Conservation (phyloP, 805 yeast genomes). For the Yarrowia yakushimensis region DNA sequence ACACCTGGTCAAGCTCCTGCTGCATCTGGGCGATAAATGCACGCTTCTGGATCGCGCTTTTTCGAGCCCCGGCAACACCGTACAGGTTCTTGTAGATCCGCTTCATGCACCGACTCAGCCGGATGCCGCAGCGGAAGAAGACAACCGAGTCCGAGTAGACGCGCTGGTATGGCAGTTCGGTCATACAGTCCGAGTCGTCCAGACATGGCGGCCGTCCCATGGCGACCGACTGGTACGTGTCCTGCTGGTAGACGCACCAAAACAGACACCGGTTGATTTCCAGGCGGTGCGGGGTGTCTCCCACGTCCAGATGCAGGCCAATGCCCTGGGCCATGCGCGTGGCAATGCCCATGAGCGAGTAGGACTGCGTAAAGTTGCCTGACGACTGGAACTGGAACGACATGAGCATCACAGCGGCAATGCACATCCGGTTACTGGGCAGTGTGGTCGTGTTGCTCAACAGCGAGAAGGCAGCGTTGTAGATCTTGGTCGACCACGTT, state of each 20-base stretch:
- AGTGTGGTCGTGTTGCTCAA: background rate
- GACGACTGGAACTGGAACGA: slow-evolving; percentile 12
- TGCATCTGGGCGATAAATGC: slow-evolving; percentile 9
- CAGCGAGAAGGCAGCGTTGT: slow-evolving; percentile 6
- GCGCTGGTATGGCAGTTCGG: slow-evolving; percentile 5
- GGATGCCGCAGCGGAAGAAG: background rate
- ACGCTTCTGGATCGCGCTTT: slow-evolving; percentile 5
- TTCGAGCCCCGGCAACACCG: background rate
- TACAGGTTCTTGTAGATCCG: slow-evolving; percentile 6
- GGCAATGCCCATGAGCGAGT: slow-evolving; percentile 7
- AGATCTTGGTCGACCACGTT: slow-evolving; percentile 14
- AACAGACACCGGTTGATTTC: slow-evolving; percentile 10
- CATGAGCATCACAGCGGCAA: slow-evolving; percentile 12
- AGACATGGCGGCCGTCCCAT: slow-evolving; percentile 7
- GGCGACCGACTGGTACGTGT: slow-evolving; percentile 12
- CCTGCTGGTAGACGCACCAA: slow-evolving; percentile 12
- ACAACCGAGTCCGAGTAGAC: slow-evolving; percentile 4
- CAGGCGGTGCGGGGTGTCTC: background rate
- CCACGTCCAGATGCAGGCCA: slow-evolving; percentile 3
- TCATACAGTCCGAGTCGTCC: slow-evolving; percentile 14
- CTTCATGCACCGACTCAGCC: background rate
- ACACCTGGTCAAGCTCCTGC: slow-evolving; percentile 19
- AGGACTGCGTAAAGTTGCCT: background rate
- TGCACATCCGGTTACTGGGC: background rate
- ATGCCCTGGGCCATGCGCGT: slow-evolving; percentile 15